These are phyloP conservation scores for Aulographum hederae DNA, from an alignment of 2,329 filamentous ascomycete genomes.

Conservation along the genomic window DNA sequence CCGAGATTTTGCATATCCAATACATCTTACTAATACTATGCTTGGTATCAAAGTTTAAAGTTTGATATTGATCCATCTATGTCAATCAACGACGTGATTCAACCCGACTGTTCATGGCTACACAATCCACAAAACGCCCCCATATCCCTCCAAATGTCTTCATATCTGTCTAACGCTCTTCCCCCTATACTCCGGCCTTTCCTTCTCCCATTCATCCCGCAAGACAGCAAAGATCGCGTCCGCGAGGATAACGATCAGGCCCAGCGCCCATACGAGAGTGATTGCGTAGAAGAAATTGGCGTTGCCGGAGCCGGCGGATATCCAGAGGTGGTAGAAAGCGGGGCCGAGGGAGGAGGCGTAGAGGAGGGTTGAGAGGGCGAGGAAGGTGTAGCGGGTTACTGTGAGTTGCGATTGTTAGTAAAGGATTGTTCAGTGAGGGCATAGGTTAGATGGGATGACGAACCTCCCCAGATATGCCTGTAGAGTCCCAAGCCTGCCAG, in stretches of 20 bases:
- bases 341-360: slow-evolving; percentile 83
- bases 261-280: slow-evolving; percentile 93
- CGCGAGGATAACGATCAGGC: slow-evolving; percentile 68
- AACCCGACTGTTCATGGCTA: too few relatives aligned
- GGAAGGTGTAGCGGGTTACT: slow-evolving; percentile 88
- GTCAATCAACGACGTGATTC: too few relatives aligned
- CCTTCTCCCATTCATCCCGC: slow-evolving; percentile 84
- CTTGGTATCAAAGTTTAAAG: too few relatives aligned
- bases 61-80: too few relatives aligned
- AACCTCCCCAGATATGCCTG: slow-evolving; percentile 72
- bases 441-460: slow-evolving; percentile 15
- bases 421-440: too few relatives aligned
- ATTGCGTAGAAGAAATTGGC: slow-evolving; percentile 99
- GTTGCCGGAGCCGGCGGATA: slow-evolving; percentile 93
- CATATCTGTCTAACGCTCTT: slow-evolving; percentile 76
- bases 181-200: slow-evolving; percentile 75
- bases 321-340: slow-evolving; percentile 94
- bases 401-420: slow-evolving; percentile 11
- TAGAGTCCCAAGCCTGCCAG: slow-evolving; percentile 69
- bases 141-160: neutral
- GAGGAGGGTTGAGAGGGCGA: slow-evolving; percentile 63
- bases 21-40: too few relatives aligned
- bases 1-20: too few relatives aligned
- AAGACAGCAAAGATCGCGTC: slow-evolving; percentile 79
- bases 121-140: too few relatives aligned